Evolutionary conservation across 176 grass and related monocot species (phyloP), one percentile per base, ranked within the genome.

Genomic region (Oryza rufipogon): DNA sequence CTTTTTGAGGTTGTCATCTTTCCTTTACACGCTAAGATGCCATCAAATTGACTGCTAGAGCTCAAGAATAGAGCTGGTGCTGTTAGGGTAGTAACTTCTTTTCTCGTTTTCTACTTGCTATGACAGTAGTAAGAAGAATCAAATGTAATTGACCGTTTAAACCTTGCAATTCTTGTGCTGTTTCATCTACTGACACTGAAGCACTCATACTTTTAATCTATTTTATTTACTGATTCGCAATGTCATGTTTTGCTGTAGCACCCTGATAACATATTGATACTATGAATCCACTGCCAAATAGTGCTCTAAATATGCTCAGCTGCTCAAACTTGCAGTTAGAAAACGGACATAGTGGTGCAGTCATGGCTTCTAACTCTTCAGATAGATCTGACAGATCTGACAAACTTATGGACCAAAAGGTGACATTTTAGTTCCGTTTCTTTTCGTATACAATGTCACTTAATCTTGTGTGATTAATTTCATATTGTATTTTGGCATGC

Each of bases 321-420:
- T 75, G 46, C 12, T 51, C 9, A 46, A 41, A 76, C 28, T 78
- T 86, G 80, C 83, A 94, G 92, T 60, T 86, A 76, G 86, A 94
- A 77, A 76, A 86, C 19, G 76, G 80, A 32, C 85, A 90, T 19
- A 76, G 68, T 66, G 80, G 52, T 42, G 83, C 71, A 12, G 11
- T 73, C 70, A 75, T 76, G 70, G 83, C 89, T 84, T 91, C 86
- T 81, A 90, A 94, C 77, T 94, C 92, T 70, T 91, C 86, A 4
- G 89, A 94, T 79, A 94, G 80, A 56, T 88, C 92, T 63, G 87
- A 91, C 68, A 90, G 88, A 68, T 90, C 88, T 0, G 88, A 90
- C 61, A 93, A 91, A 81, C 83, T 88, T 80, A 49, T 81, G 86
- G 92, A 93, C 86, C 92, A 91, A 91, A 93, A 93, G 83, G 92